Percentiles rank a stretch among this genome's conserved stretches.
phyloP scores from a whole-genome alignment of 2,329 filamentous ascomycete species.

The Curvularia eragrostidis region DNA sequence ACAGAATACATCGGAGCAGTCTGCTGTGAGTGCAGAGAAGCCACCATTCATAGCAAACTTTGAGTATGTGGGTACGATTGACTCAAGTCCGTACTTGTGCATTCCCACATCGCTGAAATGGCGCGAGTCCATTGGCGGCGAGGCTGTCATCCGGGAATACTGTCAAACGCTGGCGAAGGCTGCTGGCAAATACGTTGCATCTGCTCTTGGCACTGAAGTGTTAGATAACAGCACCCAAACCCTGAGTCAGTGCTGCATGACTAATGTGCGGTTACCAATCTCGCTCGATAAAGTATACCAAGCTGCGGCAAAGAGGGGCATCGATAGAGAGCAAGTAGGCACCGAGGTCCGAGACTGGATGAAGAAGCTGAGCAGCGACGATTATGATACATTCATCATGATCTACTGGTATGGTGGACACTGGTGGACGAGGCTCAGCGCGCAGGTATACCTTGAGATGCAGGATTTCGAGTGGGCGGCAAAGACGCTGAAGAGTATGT shows the following conservation, averaged over 20 bases:
- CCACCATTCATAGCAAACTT: slow-evolving; percentile 73
- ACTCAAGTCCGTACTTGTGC: slow-evolving; percentile 74
- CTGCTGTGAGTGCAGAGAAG: slow-evolving; percentile 50
- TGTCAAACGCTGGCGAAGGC: slow-evolving; percentile 66
- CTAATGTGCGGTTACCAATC: slow-evolving; percentile 77
- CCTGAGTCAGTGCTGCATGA: slow-evolving; percentile 71
- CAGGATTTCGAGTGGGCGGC: slow-evolving; percentile 78
- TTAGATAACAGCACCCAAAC: slow-evolving; percentile 70
- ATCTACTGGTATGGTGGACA: slow-evolving; percentile 66
- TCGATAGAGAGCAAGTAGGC: slow-evolving; percentile 31
- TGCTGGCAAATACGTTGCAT: slow-evolving; percentile 67
- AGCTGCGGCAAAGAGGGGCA: slow-evolving; percentile 23
- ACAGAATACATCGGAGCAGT: slow-evolving; percentile 10
- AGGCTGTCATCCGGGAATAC: slow-evolving; percentile 72
- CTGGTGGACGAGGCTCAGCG: slow-evolving; percentile 77
- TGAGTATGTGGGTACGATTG: slow-evolving; percentile 77
- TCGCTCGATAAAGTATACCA: slow-evolving; percentile 43
- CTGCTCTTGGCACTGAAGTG: slow-evolving; percentile 71
- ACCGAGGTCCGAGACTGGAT: slow-evolving; percentile 51
- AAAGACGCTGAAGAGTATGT: slow-evolving; percentile 63
- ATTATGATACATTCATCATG: slow-evolving; percentile 76
- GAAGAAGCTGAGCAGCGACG: slow-evolving; percentile 52
- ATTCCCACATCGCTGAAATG: slow-evolving; percentile 75
- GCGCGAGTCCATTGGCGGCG: slow-evolving; percentile 74
- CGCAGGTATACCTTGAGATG: slow-evolving; percentile 82